Evolutionary conservation across 2,329 filamentous ascomycete species (phyloP), one percentile per base, ranked within the genome.

Genomic region (Chaetomium sp.): DNA sequence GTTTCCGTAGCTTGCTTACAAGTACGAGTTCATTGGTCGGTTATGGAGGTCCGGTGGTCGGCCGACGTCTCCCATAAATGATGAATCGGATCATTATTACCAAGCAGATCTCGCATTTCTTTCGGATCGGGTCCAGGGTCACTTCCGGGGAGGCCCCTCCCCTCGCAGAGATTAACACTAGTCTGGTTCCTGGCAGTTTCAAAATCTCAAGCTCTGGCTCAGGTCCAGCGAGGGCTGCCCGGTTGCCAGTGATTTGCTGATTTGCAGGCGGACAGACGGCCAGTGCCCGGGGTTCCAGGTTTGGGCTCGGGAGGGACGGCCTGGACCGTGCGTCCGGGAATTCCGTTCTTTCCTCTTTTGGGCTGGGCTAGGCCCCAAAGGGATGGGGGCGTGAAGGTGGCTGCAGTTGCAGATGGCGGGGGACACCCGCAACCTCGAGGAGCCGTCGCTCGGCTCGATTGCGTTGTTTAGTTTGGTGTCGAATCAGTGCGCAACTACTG

Each of bases 291-390:
- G 45, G 45, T 47, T 47, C 19, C 19, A n/a, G 45, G 38, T n/a
- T 47, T 23, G 19, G 42, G 16, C 19, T 42, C 38, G 38, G 45
- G 45, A 47, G 45, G 21, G 49, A 27, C 23, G 49, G 49, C 25
- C 27, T 59, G 61, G 61, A 49, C 35, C 61, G 61, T 59, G 55
- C 55, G 45, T 19, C 42, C 19, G 25, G 42, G 25, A 45, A 29
- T 45, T 33, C 27, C 49, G 49, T 51, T 33, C 38, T 49, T 54
- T 25, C 49, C 19, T n/a, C 33, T 57, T 54, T 27, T 51, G 55
- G 33, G 54, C 2, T 51, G 42, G 23, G 60, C 53, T 50, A 57
- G 51, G 21, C 29, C 29, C 5, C 8, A 50, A 23, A 12, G 31
- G 29, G 23, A 31, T 27, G 23, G 29, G 25, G 29, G 45, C 56